Percentiles rank a stretch among this genome's conserved stretches.
phyloP scores from a whole-genome alignment of 2,329 filamentous ascomycete species.

The Penicillium verrucosum region DNA sequence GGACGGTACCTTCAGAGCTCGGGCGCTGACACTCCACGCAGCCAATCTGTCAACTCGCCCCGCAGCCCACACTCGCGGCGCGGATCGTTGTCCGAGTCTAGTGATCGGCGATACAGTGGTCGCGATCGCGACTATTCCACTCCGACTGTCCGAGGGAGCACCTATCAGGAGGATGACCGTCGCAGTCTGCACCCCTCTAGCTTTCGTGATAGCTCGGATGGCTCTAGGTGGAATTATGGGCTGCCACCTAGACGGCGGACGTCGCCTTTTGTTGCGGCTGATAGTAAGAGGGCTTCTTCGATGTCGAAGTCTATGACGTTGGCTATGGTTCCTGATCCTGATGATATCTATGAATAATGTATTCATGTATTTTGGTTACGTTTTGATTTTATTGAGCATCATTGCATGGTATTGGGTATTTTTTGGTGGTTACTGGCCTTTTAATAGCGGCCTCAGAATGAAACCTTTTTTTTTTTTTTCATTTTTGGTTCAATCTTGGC shows the following conservation, averaged over 20 bases:
- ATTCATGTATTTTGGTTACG: background rate
- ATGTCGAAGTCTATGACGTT: slow-evolving; percentile 28
- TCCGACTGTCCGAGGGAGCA: background rate
- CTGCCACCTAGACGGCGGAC: slow-evolving; percentile 15
- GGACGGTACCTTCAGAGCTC: slow-evolving; percentile 26
- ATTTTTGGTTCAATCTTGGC: background rate
- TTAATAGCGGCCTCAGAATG: background rate
- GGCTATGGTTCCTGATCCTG: slow-evolving; percentile 38
- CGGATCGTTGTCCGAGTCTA: slow-evolving; percentile 13
- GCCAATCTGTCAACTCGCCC: slow-evolving; percentile 17
- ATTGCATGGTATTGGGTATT: slow-evolving; percentile 4
- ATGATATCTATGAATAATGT: slow-evolving; percentile 35
- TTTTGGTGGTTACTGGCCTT: background rate
- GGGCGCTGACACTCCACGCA: slow-evolving; percentile 7
- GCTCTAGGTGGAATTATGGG: slow-evolving; percentile 9
- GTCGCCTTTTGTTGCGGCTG: slow-evolving; percentile 17
- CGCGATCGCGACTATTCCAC: background rate
- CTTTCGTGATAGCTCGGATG: slow-evolving; percentile 11
- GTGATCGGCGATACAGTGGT: slow-evolving; percentile 3
- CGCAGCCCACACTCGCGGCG: slow-evolving; percentile 5
- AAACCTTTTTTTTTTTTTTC: background rate
- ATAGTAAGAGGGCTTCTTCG: slow-evolving; percentile 22
- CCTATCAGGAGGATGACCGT: slow-evolving; percentile 14
- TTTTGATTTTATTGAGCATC: background rate
- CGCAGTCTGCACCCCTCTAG: slow-evolving; percentile 12